phyloP scores from a whole-genome alignment of 2,329 filamentous ascomycete genomes.

The Aspergillus fructus region DNA sequence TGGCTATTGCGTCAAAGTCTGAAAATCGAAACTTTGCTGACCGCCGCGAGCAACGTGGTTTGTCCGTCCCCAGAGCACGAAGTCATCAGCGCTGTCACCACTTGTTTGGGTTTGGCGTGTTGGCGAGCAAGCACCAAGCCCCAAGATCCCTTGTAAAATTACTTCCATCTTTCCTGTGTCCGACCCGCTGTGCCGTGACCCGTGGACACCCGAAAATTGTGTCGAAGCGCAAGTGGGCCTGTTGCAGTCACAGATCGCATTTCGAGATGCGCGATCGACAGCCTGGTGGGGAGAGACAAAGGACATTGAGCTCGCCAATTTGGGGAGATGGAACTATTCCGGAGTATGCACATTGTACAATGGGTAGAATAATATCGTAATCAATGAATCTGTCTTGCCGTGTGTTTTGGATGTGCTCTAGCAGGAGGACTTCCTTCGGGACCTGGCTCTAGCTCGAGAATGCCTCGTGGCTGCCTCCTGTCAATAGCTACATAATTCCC shows the following conservation, averaged over 20 bases:
- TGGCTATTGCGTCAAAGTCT: background rate
- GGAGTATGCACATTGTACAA: background rate
- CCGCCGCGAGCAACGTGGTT: conserved; percentile 3
- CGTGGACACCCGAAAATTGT: background rate
- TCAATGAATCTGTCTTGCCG: background rate
- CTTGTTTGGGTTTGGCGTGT: background rate
- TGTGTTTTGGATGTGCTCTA: background rate
- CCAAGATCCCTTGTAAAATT: background rate
- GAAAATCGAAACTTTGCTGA: background rate
- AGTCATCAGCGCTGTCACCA: background rate
- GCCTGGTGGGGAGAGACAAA: background rate
- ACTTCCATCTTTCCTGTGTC: background rate
- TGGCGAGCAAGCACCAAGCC: background rate
- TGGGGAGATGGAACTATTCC: background rate
- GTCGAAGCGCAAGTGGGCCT: background rate
- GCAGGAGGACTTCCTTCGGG: background rate
- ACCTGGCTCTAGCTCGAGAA: background rate
- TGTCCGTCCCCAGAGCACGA: background rate
- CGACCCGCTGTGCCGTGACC: background rate
- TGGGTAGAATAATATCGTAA: background rate
- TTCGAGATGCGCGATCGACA: conserved; percentile 6
- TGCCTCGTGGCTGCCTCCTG: background rate
- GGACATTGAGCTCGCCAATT: conserved; percentile 1
- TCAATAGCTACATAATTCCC: background rate
- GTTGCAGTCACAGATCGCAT: conserved; percentile 1